Evolutionary conservation across 192 early-diverging fungal genomes (phyloP).

Genomic region (Geosiphon pyriformis): DNA sequence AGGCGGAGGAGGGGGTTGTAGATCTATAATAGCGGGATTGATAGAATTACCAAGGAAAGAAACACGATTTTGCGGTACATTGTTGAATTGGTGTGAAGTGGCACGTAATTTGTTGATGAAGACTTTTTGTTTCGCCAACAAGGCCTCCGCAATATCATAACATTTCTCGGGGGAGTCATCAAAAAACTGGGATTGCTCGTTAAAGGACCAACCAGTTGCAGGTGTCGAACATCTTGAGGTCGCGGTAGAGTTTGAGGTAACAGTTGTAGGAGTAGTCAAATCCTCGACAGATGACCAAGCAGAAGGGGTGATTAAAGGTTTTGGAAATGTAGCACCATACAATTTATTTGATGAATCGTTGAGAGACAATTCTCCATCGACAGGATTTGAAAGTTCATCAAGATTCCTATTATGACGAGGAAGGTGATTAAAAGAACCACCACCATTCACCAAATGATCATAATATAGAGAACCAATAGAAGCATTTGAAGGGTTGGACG

Average conservation of each 20-base stretch:
- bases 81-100: neutral
- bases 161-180: neutral
- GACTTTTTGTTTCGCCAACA: neutral
- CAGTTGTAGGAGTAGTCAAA: constrained; percentile 9
- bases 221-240: constrained; percentile 18
- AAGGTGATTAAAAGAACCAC: neutral
- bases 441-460: constrained; percentile 14
- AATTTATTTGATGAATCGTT: neutral
- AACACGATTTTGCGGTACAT: neutral
- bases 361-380: neutral
- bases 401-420: neutral
- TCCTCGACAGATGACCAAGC: constrained; percentile 15
- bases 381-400: neutral
- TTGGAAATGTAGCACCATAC: neutral
- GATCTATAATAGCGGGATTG: neutral
- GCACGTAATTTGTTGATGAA: neutral
- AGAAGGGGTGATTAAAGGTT: constrained; percentile 1
- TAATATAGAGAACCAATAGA: constrained; percentile 11
- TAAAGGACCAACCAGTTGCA: neutral
- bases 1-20: neutral
- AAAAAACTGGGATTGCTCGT: neutral
- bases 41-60: neutral
- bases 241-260: constrained; percentile 2
- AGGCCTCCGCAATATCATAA: neutral
- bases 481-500: neutral